A percentile compares a stretch with the other conserved stretches of the same genome.
phyloP scores from a whole-genome alignment of 768 basidiomycete genomes.

The Podaxis sp. region DNA sequence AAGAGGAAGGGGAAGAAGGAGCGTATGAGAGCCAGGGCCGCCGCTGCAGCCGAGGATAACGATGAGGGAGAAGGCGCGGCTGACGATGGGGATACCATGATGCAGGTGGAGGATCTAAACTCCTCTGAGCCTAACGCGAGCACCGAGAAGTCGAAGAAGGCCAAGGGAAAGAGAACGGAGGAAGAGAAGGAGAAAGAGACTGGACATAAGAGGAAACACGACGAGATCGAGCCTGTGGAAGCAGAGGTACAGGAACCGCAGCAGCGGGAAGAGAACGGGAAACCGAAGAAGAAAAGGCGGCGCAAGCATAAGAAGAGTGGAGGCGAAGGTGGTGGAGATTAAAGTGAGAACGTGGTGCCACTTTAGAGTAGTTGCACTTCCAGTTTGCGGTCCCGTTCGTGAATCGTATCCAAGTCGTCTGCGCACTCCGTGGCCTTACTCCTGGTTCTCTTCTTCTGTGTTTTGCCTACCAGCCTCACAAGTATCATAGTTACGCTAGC shows the following conservation, averaged over 20 bases:
- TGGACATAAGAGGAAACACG: slow-evolving; percentile 19
- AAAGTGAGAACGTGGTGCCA: background rate
- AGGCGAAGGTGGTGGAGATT: slow-evolving; percentile 11
- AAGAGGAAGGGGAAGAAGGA: slow-evolving; percentile 39
- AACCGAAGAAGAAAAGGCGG: slow-evolving; percentile 16
- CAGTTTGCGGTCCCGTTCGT: background rate
- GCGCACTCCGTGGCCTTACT: too few species aligned
- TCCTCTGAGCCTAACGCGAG: slow-evolving; percentile 14
- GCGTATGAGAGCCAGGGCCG: slow-evolving; percentile 11
- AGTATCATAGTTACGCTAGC: background rate
- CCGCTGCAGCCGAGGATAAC: slow-evolving; percentile 28
- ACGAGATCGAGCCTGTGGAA: slow-evolving; percentile 25
- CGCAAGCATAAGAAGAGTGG: slow-evolving; percentile 18
- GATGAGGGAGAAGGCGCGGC: slow-evolving; percentile 15
- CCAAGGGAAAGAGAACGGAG: slow-evolving; percentile 26
- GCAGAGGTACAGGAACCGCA: slow-evolving; percentile 19
- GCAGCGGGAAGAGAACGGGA: slow-evolving; percentile 7
- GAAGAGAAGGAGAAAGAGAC: slow-evolving; percentile 19
- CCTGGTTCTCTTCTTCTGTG: background rate
- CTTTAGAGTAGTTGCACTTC: background rate
- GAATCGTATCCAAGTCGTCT: background rate
- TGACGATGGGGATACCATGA: slow-evolving; percentile 15
- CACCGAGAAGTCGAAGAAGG: slow-evolving; percentile 16
- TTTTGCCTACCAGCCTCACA: too few species aligned
- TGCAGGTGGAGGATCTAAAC: slow-evolving; percentile 17